A percentile compares a stretch with the other conserved stretches of the same genome.
Evolutionary conservation across 257 asterid species (phyloP).

Genomic region (Nyctanthes arbortristis): DNA sequence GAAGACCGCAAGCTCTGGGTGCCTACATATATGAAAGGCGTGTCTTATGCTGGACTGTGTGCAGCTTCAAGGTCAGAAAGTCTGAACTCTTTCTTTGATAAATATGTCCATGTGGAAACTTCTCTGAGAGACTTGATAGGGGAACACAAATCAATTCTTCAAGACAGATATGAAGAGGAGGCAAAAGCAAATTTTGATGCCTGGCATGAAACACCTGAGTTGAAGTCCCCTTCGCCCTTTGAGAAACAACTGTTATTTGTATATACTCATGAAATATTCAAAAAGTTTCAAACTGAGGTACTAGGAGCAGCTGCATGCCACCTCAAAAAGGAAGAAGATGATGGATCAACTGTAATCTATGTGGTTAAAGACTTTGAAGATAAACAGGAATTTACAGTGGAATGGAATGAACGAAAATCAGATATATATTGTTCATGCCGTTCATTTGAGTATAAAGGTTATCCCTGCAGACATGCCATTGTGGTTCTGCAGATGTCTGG

Average conservation of each 20-base stretch:
- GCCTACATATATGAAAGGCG: conserved; percentile 66
- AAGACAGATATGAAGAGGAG: conserved; percentile 84
- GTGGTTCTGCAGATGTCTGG: conserved; percentile 99
- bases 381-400: conserved; percentile 65
- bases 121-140: conserved; percentile 64
- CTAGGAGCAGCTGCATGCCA: conserved; percentile 96
- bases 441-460: conserved; percentile 76
- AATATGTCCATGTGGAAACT: conserved; percentile 60
- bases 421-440: conserved; percentile 70
- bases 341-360: conserved; percentile 46
- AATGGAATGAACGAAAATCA: conserved; percentile 61
- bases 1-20: conserved; percentile 80
- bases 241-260: conserved; percentile 81
- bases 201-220: conserved; percentile 92
- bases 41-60: conserved; percentile 71
- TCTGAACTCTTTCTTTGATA: conserved; percentile 66
- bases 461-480: conserved; percentile 84
- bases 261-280: conserved; percentile 80
- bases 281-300: conserved; percentile 80
- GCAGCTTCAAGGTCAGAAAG: conserved; percentile 72
- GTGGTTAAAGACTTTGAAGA: conserved; percentile 71
- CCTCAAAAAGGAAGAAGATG: conserved; percentile 73
- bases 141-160: conserved; percentile 56
- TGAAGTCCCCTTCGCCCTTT: conserved; percentile 90
- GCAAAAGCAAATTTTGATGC: conserved; percentile 90